These are phyloP conservation scores for Obelidium mucronatum DNA, from an alignment of 192 early-diverging fungal genomes.

Conservation along the genomic window DNA sequence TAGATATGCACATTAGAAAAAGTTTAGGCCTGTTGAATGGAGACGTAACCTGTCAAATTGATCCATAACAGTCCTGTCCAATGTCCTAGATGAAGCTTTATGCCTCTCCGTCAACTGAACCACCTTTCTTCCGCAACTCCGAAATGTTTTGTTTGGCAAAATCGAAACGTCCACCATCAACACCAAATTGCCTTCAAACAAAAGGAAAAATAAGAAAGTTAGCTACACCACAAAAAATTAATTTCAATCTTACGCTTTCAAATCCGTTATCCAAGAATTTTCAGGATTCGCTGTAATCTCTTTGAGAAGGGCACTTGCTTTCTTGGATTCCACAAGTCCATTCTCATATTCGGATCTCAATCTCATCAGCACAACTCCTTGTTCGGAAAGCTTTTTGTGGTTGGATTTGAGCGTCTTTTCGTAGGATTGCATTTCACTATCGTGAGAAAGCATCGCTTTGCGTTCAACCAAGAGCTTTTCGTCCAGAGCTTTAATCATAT, in stretches of 20 bases:
- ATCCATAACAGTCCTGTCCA: slow-evolving; percentile 95
- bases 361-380: slow-evolving; percentile 82
- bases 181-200: slow-evolving; percentile 84
- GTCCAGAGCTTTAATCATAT: not conserved
- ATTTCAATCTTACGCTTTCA: slow-evolving; percentile 75
- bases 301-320: not conserved
- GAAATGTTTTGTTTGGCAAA: slow-evolving; percentile 77
- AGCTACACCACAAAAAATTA: not conserved
- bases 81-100: slow-evolving; percentile 80
- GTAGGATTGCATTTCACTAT: slow-evolving; percentile 79
- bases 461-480: slow-evolving; percentile 19
- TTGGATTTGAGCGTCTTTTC: slow-evolving; percentile 72
- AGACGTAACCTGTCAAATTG: slow-evolving; percentile 81
- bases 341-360: slow-evolving; percentile 66
- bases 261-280: slow-evolving; percentile 84
- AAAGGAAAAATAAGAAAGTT: not conserved
- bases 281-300: slow-evolving; percentile 16
- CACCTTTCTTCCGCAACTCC: slow-evolving; percentile 76
- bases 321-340: not conserved
- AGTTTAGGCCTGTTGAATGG: too few species aligned
- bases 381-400: slow-evolving; percentile 70
- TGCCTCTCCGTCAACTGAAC: slow-evolving; percentile 80
- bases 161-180: slow-evolving; percentile 82
- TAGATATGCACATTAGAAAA: not conserved
- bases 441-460: slow-evolving; percentile 40